phyloP scores from a whole-genome alignment of 208 protist species.

The Leishmania arabica region DNA sequence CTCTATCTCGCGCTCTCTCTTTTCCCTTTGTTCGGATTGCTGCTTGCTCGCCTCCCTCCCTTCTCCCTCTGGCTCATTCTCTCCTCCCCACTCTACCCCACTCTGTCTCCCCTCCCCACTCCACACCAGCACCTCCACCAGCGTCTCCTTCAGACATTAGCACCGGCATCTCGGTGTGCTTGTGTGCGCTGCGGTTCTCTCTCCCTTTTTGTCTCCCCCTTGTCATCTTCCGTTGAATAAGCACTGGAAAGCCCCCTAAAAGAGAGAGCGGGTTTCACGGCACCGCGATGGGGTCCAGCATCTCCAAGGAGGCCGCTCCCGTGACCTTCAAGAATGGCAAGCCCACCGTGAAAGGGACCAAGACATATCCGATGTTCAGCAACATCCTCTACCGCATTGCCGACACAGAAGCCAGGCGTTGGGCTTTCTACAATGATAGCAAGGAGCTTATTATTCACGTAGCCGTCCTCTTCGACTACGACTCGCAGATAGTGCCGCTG shows the following conservation, averaged over 20 bases:
- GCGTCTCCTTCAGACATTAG: not conserved
- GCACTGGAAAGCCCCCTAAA: not conserved
- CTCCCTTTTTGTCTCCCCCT: not conserved
- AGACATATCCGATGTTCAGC: conserved; percentile 76
- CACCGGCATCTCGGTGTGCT: not conserved
- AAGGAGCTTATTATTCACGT: conserved; percentile 71
- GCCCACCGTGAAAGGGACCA: conserved; percentile 51
- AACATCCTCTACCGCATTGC: conserved; percentile 68
- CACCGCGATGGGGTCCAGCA: conserved; percentile 40
- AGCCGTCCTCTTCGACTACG: conserved; percentile 84
- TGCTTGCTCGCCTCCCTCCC: not conserved
- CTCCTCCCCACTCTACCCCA: too few relatives aligned
- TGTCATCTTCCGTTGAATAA: not conserved
- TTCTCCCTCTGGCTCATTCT: not conserved
- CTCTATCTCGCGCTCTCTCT: not conserved
- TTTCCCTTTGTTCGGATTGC: not conserved
- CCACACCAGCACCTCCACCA: not conserved
- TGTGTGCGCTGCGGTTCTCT: conserved; percentile 6
- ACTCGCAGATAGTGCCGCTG: conserved; percentile 75
- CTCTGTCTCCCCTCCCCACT: too few relatives aligned
- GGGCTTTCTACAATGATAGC: conserved; percentile 88
- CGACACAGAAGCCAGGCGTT: conserved; percentile 49
- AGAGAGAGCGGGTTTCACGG: too few relatives aligned
- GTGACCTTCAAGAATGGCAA: conserved; percentile 59
- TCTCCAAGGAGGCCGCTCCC: conserved; percentile 18